Base-by-base conservation (phyloP, 2,329 filamentous ascomycete genomes). In the Boeremia lycopersici region DNA sequence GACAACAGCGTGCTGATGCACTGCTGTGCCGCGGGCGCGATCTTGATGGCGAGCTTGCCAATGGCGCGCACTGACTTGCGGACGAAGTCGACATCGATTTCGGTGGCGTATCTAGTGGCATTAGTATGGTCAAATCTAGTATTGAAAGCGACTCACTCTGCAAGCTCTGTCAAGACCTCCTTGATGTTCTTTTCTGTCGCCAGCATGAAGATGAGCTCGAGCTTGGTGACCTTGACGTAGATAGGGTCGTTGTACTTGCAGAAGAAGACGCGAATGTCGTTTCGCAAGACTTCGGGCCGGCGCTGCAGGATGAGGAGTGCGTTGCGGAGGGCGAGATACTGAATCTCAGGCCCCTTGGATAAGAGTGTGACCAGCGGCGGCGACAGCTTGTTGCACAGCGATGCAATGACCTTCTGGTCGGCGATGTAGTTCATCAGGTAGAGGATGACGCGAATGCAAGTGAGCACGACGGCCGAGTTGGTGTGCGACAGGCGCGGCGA, bases 221-320 rank as follows among this genome's bases (percentile, higher is more conserved):
- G 83, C 77, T 99, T 99, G 13, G 95, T 99, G 46, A 99, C 95
- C 77, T 99, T 99, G 78, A 99, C 95, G 74, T 98, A 99, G 61
- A 99, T 99, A 0, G 95, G 95, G 71, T 99, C 95, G 74, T 99
- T 99, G 78, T 99, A 99, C 82, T 99, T 99, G 86, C 95, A 99
- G 78, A 99, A 99, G 79, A 99, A 99, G 29, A 99, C 95, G 41
- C 95, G 87, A 59, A 99, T 98, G 75, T 99, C 95, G 76, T 97
- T 98, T 60, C 92, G 86, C 48, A 99, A 78, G 8, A 99, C 93
- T 69, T 98, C 95, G 0, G 95, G 95, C 51, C 93, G 84, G 66
- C 93, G 84, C 74, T 99, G 95, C 47, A 99, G 80, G 64, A 99
- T 99, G 12, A 99, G 82, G 2, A 99, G 83, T 0, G 95, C 95